Evolutionary conservation across 1,284 basidiomycete species (phyloP), one percentile per base, ranked within the genome.

Genomic region (Wolfiporia cocos): DNA sequence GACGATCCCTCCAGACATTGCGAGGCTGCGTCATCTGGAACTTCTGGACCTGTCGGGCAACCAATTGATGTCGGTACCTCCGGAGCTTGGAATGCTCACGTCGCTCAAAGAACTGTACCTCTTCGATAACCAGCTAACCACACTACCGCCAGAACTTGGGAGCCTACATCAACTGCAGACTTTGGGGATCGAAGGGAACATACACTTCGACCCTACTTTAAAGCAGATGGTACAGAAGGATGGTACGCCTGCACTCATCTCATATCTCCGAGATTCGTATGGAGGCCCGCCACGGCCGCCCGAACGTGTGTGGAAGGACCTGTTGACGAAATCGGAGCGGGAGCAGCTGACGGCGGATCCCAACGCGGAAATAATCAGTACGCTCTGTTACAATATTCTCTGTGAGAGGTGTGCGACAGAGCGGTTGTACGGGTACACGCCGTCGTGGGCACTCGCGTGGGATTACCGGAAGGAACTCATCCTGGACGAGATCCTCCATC

Each of bases 381-480:
- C 90, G 21, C 69, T 98, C 31, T 88, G 78, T 58, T 98, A 95
- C 74, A 99, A 99, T 65, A 93, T 98, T 49, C 80, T 99, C 11
- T 96, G 92, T 64, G 90, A 95, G 58, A 81, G 82, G 59, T 89
- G 82, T 57, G 96, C 96, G 14, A 95, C 95, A 19, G 79, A 86
- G 54, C 75, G 82, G 49, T 70, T 97, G 65, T 99, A 99, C 64
- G 93, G 92, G 9, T 99, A 99, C 66, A 98, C 95, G 0, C 95
- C 96, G 1, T 77, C 84, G 4, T 98, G 95, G 94, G 96, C 96
- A 1, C 71, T 99, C 28, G 74, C 81, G 31, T 99, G 96, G 96
- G 82, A 88, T 33, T 98, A 96, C 62, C 81, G 96, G 47, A 94
- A 92, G 65, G 87, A 92, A 50, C 72, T 91, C 45, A 93, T 99